Conservation (phyloP, 2,329 filamentous ascomycete species). For the Lachnellula hyalina region DNA sequence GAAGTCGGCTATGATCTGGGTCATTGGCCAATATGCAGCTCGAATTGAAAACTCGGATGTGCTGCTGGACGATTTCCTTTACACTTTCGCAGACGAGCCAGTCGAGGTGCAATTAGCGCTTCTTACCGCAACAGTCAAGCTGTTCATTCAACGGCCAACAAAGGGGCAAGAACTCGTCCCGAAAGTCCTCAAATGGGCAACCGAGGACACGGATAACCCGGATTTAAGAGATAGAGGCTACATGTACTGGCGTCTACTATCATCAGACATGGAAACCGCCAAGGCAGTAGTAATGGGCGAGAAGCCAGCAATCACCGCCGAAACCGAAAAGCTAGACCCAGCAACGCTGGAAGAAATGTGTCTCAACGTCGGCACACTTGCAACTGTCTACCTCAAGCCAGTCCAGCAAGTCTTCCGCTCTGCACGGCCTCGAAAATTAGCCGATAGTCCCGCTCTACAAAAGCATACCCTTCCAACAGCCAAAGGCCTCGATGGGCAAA, state of each 20-base stretch:
- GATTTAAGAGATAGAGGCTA: slow-evolving; percentile 93
- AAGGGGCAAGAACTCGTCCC: slow-evolving; percentile 92
- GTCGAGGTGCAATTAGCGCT: slow-evolving; percentile 93
- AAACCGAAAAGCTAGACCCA: slow-evolving; percentile 89
- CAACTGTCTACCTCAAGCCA: slow-evolving; percentile 95
- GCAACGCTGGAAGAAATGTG: slow-evolving; percentile 94
- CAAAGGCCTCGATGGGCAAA: slow-evolving; percentile 51
- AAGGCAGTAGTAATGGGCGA: slow-evolving; percentile 93
- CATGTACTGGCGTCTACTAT: slow-evolving; percentile 98
- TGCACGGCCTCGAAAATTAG: slow-evolving; percentile 72
- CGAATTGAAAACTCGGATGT: slow-evolving; percentile 96
- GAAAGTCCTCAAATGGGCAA: slow-evolving; percentile 95
- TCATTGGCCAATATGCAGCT: slow-evolving; percentile 96
- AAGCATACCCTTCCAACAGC: slow-evolving; percentile 54
- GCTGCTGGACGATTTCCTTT: slow-evolving; percentile 89
- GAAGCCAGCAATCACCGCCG: slow-evolving; percentile 92
- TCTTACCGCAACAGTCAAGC: slow-evolving; percentile 91
- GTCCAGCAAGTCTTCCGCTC: slow-evolving; percentile 95
- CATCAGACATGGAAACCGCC: slow-evolving; percentile 81
- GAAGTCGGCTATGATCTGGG: slow-evolving; percentile 98
- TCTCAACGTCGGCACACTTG: slow-evolving; percentile 89
- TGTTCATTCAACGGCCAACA: slow-evolving; percentile 95
- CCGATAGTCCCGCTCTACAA: slow-evolving; percentile 82
- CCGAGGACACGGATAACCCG: slow-evolving; percentile 98
- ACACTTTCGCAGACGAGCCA: slow-evolving; percentile 88